These are phyloP conservation scores for Papiliotrema nemorosa DNA, from an alignment of 1,284 basidiomycete genomes.

Conservation along the genomic window DNA sequence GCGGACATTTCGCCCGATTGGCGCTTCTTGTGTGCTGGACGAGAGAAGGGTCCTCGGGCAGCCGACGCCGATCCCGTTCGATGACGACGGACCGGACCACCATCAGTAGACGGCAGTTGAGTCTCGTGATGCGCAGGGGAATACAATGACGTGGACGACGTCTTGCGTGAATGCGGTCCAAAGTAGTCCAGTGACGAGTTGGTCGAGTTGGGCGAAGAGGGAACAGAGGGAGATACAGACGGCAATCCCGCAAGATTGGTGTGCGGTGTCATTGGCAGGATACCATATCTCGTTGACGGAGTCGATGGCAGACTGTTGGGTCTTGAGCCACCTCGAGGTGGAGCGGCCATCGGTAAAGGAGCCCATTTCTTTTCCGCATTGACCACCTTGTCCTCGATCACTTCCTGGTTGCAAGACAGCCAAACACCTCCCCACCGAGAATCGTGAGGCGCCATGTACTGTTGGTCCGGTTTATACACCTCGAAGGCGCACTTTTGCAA, in stretches of 20 bases:
- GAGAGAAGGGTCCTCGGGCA: conserved; percentile 24
- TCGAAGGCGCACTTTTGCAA: conserved; percentile 90
- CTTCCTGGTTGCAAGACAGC: conserved; percentile 42
- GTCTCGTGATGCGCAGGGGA: conserved; percentile 29
- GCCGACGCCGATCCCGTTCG: conserved; percentile 31
- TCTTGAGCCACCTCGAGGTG: conserved; percentile 15
- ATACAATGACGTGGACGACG: conserved; percentile 36
- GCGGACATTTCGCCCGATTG: conserved; percentile 21
- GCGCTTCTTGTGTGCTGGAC: conserved; percentile 37
- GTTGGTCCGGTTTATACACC: conserved; percentile 61
- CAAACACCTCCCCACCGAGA: conserved; percentile 34
- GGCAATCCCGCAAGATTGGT: conserved; percentile 19
- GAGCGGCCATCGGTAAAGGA: conserved; percentile 11
- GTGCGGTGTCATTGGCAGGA: conserved; percentile 49
- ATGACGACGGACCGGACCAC: conserved; percentile 38
- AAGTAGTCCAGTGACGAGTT: conserved; percentile 41
- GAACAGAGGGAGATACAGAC: conserved; percentile 31
- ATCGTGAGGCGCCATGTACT: conserved; percentile 16
- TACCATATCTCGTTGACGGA: conserved; percentile 33
- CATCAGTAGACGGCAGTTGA: conserved; percentile 35
- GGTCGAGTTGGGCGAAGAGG: conserved; percentile 35
- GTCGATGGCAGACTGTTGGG: conserved; percentile 38
- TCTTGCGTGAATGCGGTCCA: conserved; percentile 34
- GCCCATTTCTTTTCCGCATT: conserved; percentile 33
- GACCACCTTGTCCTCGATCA: conserved; percentile 29